phyloP scores from a whole-genome alignment of 2,329 filamentous ascomycete genomes.

The Colletotrichum cordylinicola region DNA sequence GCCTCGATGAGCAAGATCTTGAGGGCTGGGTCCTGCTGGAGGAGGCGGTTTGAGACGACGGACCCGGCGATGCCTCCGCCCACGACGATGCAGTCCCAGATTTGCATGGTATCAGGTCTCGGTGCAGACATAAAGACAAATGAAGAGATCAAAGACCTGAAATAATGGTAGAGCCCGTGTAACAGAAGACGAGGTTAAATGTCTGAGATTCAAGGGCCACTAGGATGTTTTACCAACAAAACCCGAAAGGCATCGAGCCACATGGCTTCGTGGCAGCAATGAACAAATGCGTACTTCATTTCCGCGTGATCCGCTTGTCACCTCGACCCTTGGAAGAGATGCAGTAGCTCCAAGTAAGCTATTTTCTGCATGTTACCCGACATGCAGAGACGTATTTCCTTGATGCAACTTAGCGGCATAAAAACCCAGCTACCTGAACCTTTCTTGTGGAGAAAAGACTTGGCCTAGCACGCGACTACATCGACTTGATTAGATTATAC shows the following conservation, averaged over 20 bases:
- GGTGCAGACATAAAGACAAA: neutral
- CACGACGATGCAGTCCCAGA: conserved; percentile 41
- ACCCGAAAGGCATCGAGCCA: rapidly evolving
- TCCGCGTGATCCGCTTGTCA: neutral
- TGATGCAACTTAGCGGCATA: neutral
- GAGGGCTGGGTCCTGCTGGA: conserved; percentile 22
- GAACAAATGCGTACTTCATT: neutral
- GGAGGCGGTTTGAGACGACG: conserved; percentile 38
- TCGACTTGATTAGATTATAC: too few species aligned
- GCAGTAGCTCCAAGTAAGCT: neutral
- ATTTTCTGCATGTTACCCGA: rapidly evolving
- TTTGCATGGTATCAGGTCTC: neutral
- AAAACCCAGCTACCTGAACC: rapidly evolving
- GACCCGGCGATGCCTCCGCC: conserved; percentile 41
- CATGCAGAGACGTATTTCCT: rapidly evolving
- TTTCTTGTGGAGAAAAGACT: rapidly evolving
- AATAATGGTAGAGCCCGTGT: neutral
- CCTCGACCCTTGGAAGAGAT: neutral
- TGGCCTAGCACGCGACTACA: neutral
- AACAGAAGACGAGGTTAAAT: too few species aligned
- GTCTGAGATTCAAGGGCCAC: neutral
- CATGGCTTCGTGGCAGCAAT: neutral
- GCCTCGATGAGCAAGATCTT: conserved; percentile 45
- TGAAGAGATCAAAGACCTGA: rapidly evolving
- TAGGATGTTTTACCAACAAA: too few species aligned